Evolutionary conservation across 2,329 filamentous ascomycete genomes (phyloP).

Genomic region (Fusarium oxysporum): DNA sequence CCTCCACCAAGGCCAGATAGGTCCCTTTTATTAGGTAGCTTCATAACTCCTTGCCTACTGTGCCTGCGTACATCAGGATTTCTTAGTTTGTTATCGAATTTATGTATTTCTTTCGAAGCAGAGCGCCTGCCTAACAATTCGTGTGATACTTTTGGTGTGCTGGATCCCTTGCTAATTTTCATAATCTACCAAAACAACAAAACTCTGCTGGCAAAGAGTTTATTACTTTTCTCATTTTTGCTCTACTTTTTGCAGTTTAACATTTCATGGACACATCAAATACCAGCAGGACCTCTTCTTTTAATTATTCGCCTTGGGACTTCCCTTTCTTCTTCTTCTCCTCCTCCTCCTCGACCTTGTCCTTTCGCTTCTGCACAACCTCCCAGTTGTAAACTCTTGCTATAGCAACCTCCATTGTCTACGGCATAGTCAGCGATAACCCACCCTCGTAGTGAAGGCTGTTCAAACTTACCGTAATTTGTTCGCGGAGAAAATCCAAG

Average conservation of each 20-base stretch:
- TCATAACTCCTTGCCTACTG: background rate
- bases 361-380: constrained; percentile 93
- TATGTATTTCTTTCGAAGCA: background rate
- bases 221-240: constrained; percentile 15
- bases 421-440: constrained; percentile 13
- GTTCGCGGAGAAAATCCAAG: constrained; percentile 92
- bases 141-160: background rate
- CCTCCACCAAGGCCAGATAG: background rate
- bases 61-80: background rate
- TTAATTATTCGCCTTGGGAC: constrained; percentile 41
- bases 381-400: constrained; percentile 99
- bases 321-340: constrained; percentile 54
- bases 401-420: constrained; percentile 97
- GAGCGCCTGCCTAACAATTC: background rate
- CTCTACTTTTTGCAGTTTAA: constrained; percentile 21
- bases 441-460: background rate
- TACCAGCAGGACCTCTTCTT: constrained; percentile 5
- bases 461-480: constrained; percentile 81
- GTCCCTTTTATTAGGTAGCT: background rate
- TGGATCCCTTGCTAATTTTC: background rate
- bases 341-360: constrained; percentile 75
- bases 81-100: background rate
- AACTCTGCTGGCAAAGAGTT: background rate
- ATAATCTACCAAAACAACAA: background rate
- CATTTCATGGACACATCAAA: constrained; percentile 29